Percentiles rank a stretch among this genome's conserved stretches.
These are phyloP conservation scores for Solanum sitiens DNA, from an alignment of 257 asterid genomes.

Conservation along the genomic window DNA sequence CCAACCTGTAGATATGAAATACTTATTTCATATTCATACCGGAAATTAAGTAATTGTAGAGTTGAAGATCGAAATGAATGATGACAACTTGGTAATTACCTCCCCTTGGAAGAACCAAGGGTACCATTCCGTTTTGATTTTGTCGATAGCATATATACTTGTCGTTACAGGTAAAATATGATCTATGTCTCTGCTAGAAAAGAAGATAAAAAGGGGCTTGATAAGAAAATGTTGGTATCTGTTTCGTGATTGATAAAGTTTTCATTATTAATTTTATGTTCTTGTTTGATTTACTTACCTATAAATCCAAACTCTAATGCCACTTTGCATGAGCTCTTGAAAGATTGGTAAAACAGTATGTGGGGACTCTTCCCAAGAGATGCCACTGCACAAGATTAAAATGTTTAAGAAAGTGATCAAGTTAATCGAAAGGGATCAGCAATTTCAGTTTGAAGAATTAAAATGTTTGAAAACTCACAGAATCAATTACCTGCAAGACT, in stretches of 20 bases:
- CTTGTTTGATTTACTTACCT: slow-evolving; percentile 14
- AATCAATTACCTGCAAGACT: slow-evolving; percentile 30
- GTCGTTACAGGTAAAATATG: slow-evolving; percentile 44
- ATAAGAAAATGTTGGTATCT: neutral
- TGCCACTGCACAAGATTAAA: neutral
- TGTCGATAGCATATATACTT: slow-evolving; percentile 38
- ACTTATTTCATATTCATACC: neutral
- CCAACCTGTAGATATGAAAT: slow-evolving; percentile 28
- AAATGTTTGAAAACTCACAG: neutral
- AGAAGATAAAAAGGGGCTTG: neutral
- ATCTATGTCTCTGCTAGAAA: slow-evolving; percentile 55
- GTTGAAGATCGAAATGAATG: neutral
- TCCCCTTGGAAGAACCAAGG: slow-evolving; percentile 50
- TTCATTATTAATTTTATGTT: neutral
- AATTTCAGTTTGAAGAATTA: neutral
- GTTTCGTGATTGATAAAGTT: neutral
- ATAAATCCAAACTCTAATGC: slow-evolving; percentile 44
- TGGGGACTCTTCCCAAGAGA: slow-evolving; percentile 29
- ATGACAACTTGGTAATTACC: slow-evolving; percentile 8
- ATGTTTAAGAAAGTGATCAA: neutral
- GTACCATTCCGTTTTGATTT: slow-evolving; percentile 47
- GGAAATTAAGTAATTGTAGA: neutral
- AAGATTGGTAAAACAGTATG: slow-evolving; percentile 39
- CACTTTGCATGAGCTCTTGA: slow-evolving; percentile 36
- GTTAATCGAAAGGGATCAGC: neutral